Evolutionary conservation across 306 rosid species (phyloP), one percentile per base, ranked within the genome.

Genomic region (Argentina anserina): DNA sequence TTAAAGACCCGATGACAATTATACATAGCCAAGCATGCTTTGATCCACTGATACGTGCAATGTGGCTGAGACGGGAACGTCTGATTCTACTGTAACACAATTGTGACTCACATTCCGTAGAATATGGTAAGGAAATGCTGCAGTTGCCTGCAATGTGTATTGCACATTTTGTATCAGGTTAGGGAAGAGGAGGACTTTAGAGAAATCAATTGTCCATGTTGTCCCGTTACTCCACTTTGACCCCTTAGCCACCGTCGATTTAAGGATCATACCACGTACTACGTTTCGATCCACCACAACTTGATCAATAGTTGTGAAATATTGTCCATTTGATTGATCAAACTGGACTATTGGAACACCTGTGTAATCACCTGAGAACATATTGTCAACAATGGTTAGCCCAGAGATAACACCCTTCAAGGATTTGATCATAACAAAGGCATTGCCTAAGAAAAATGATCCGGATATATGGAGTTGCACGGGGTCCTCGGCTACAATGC

Each of bases 401-500:
- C 81, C 84, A 2, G 76, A 75, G 0, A 69, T 49, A 6, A 76
- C 79, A 8, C 84, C 86, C 50, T 75, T 79, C 40, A 83, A 45
- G 5, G 84, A 79, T 37, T 83, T 83, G 28, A 83, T 43, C 61
- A 26, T 43, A 17, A 83, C 37, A 67, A 67, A 72, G n/a, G 76
- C 86, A 56, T 83, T 79, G 42, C 86, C 86, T 5, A 83, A 67
- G 76, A 83, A 83, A 58, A 83, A 83, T 1, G 80, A 75, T 4
- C 81, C 81, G 39, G 79, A 36, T 36, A 83, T 65, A 61, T 79
- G 84, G 55, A 79, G 76, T 6, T 83, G 84, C 26, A 83, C 81
- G 45, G 86, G 86, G 36, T 79, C 86, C 72, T 83, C 86, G 1
- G 78, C 81, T 50, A 83, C 84, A 6, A 83, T 65, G 10, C 86